phyloP scores from a whole-genome alignment of 495 filamentous ascomycete species.

The Aspergillus affinis region DNA sequence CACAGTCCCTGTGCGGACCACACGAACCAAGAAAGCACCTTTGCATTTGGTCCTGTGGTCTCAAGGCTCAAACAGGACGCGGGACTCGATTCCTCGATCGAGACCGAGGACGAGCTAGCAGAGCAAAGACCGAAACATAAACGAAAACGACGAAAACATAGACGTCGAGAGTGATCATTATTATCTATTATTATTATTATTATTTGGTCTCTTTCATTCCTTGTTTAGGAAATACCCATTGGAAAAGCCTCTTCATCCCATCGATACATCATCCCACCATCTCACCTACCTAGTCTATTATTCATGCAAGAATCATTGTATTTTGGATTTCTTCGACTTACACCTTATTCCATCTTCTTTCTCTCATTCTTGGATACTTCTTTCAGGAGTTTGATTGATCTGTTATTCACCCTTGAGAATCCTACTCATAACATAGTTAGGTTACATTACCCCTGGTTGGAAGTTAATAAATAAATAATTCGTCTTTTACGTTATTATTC shows the following conservation, averaged over 20 bases:
- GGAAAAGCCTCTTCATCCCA: background rate
- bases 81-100: slow-evolving; percentile 29
- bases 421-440: background rate
- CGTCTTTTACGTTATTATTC: background rate
- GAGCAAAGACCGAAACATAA: slow-evolving; percentile 12
- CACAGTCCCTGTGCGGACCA: slow-evolving; percentile 62
- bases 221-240: background rate
- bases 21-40: slow-evolving; percentile 44
- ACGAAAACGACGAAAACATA: slow-evolving; percentile 15
- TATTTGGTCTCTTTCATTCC: background rate
- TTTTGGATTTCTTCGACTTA: too few species aligned
- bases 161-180: slow-evolving; percentile 2
- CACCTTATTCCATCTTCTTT: too few species aligned
- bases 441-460: background rate
- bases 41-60: slow-evolving; percentile 51
- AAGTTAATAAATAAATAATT: background rate
- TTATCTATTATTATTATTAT: too few species aligned
- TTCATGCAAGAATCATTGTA: background rate
- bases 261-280: background rate
- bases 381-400: background rate
- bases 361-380: background rate
- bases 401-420: background rate
- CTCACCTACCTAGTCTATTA: background rate
- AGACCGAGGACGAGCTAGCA: slow-evolving; percentile 2
- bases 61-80: slow-evolving; percentile 49